These are phyloP conservation scores for Echium plantagineum DNA, from an alignment of 257 asterid species.

Conservation along the genomic window DNA sequence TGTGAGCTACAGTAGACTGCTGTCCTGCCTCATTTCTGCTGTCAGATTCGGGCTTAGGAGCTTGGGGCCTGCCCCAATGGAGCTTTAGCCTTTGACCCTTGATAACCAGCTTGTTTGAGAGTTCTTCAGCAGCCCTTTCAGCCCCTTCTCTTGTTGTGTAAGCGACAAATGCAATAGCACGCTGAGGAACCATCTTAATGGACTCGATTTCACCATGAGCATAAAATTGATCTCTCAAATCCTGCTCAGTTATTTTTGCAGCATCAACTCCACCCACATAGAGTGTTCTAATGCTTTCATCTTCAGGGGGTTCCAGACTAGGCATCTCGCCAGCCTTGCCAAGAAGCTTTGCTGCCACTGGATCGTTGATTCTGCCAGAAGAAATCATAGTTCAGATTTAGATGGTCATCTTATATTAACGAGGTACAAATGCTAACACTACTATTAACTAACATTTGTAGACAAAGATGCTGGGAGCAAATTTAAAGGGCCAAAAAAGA, in stretches of 20 bases:
- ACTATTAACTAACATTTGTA: too few species aligned
- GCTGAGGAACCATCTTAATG: constrained; percentile 72
- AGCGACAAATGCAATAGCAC: constrained; percentile 88
- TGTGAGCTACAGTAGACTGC: constrained; percentile 66
- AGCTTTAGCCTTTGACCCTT: constrained; percentile 87
- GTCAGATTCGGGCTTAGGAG: constrained; percentile 52
- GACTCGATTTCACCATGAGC: constrained; percentile 97
- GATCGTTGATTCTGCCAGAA: constrained; percentile 68
- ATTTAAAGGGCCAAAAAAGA: too few species aligned
- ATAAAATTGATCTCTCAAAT: constrained; percentile 76
- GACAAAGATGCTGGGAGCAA: too few species aligned
- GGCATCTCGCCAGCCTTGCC: constrained; percentile 99
- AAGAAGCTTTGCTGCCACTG: constrained; percentile 87
- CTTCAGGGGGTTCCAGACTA: constrained; percentile 90
- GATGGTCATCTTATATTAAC: too few species aligned
- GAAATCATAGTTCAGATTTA: not conserved
- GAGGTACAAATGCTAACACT: too few species aligned
- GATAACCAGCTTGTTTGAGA: constrained; percentile 71
- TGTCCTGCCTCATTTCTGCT: constrained; percentile 61
- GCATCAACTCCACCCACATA: constrained; percentile 94
- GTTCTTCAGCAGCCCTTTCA: constrained; percentile 95
- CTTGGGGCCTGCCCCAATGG: constrained; percentile 96
- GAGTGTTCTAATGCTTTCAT: constrained; percentile 85
- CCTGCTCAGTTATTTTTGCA: constrained; percentile 63
- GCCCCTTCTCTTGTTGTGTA: constrained; percentile 97